A percentile compares a stretch with the other conserved stretches of the same genome.
Evolutionary conservation across 78 protist species (phyloP).

Genomic region (Dictyostelium discoideum): DNA sequence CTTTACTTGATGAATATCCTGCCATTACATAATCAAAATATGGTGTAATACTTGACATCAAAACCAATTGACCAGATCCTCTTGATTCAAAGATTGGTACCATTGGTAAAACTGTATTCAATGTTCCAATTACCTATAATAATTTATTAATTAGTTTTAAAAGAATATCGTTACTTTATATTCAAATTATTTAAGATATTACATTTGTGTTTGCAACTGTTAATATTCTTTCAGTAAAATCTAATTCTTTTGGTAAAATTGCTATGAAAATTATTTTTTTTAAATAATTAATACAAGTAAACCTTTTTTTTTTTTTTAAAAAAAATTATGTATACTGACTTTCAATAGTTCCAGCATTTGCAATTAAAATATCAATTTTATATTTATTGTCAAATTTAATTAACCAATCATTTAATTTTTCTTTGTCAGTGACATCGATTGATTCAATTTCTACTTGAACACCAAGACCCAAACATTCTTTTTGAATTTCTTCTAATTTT

Average conservation of each 20-base stretch:
- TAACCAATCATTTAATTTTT: background rate
- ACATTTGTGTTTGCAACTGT: background rate
- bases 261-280: background rate
- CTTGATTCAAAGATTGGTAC: background rate
- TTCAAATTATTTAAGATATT: background rate
- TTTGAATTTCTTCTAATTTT: conserved; percentile 1
- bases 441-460: conserved; percentile 16
- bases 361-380: conserved; percentile 21
- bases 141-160: background rate
- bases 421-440: conserved; percentile 7
- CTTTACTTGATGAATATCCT: background rate
- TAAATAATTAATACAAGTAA: background rate
- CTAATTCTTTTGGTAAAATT: background rate
- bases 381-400: background rate
- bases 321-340: background rate
- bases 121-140: conserved; percentile 1
- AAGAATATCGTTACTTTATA: too few species aligned
- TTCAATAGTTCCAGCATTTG: conserved; percentile 34
- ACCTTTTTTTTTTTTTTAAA: background rate
- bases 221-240: background rate
- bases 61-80: background rate
- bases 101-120: conserved; percentile 38
- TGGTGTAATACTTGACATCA: background rate
- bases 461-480: background rate
- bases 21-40: background rate